A percentile compares a stretch with the other conserved stretches of the same genome.
phyloP scores from a whole-genome alignment of 768 basidiomycete genomes.

The Panaeolus papilionaceus region DNA sequence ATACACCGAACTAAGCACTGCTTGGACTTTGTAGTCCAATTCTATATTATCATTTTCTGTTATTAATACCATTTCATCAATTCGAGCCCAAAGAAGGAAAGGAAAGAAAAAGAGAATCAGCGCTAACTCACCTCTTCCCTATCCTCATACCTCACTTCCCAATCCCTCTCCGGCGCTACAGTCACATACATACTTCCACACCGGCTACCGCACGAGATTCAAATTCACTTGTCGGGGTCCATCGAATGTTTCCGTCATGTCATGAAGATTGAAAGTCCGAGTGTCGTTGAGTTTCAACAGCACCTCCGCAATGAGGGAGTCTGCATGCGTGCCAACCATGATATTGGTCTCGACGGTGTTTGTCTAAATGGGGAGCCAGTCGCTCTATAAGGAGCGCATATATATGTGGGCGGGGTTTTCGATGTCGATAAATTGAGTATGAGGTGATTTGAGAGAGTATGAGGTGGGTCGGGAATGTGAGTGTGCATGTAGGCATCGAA shows the following conservation, averaged over 20 bases:
- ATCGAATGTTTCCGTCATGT: neutral
- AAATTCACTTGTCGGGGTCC: slow-evolving; percentile 45
- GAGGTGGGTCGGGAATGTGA: neutral
- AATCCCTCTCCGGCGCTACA: slow-evolving; percentile 64
- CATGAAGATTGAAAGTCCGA: neutral
- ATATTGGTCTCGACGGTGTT: slow-evolving; percentile 75
- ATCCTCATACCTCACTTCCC: slow-evolving; percentile 67
- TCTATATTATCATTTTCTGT: slow-evolving; percentile 51
- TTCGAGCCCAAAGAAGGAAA: too few relatives aligned
- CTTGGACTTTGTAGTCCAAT: too few relatives aligned
- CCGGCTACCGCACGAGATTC: slow-evolving; percentile 73
- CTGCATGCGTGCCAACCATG: too few relatives aligned
- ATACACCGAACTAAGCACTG: slow-evolving; percentile 76
- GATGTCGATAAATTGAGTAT: too few relatives aligned
- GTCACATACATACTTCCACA: slow-evolving; percentile 73
- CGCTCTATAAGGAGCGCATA: too few relatives aligned
- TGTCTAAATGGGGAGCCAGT: slow-evolving; percentile 89
- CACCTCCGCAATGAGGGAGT: too few relatives aligned
- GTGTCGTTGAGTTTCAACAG: too few relatives aligned
- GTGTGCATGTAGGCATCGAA: too few relatives aligned
- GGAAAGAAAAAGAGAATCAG: neutral
- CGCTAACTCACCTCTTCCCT: slow-evolving; percentile 53
- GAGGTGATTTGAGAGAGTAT: neutral
- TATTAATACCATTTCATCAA: too few relatives aligned
- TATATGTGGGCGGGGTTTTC: too few relatives aligned